Conservation (phyloP, 805 yeast species). For the Metahyphopichia silvanorum region DNA sequence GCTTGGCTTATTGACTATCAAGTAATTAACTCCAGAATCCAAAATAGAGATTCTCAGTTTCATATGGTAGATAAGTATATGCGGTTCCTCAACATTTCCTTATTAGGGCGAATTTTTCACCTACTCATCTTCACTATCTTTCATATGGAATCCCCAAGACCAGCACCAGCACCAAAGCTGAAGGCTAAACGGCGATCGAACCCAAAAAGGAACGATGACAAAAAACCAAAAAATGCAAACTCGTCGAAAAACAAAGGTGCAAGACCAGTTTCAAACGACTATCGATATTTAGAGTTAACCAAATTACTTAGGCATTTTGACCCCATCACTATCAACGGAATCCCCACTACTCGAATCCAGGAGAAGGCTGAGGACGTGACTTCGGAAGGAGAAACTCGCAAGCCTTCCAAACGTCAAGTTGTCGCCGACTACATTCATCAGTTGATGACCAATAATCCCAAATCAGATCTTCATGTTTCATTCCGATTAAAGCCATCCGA, state of each 20-base stretch:
- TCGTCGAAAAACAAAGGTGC: constrained; percentile 1
- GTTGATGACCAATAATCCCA: constrained; percentile 1
- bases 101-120: no score
- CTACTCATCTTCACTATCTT: background rate
- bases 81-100: no score
- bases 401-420: constrained; percentile 2
- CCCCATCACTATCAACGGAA: constrained; percentile 39
- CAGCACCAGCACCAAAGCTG: constrained; percentile 1
- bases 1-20: constrained; percentile 18
- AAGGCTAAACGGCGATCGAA: background rate
- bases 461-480: constrained; percentile 30
- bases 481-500: constrained; percentile 55
- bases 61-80: no score
- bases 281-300: constrained; percentile 26
- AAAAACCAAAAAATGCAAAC: constrained; percentile 3
- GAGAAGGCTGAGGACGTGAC: constrained; percentile 6
- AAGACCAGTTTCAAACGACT: constrained; percentile 14
- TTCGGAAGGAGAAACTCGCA: background rate
- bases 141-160: constrained; percentile 1
- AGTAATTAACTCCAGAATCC: no score
- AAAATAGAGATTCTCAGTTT: no score
- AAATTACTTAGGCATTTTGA: constrained; percentile 26
- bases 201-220: constrained; percentile 1
- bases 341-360: constrained; percentile 9
- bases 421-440: background rate